Evolutionary conservation across 2,329 filamentous ascomycete genomes (phyloP).

Genomic region (Orbilia oligospora): DNA sequence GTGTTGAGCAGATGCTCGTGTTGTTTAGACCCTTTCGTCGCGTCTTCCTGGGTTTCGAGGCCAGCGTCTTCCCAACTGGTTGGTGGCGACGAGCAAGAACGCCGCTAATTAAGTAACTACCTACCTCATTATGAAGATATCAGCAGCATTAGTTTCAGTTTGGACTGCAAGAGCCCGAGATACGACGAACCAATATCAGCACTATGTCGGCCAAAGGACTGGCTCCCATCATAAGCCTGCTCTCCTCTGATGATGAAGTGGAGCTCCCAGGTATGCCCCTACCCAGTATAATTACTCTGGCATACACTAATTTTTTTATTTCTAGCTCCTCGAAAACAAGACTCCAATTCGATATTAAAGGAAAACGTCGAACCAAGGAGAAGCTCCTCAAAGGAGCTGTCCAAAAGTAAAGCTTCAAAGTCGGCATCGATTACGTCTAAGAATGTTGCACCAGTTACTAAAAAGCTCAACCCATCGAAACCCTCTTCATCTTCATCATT

Average conservation of each 20-base stretch:
- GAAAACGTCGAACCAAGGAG: constrained; percentile 40
- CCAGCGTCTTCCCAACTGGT: too few species aligned
- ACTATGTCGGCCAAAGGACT: constrained; percentile 31
- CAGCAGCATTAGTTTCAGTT: neutral
- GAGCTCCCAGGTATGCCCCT: constrained; percentile 21
- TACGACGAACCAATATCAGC: neutral
- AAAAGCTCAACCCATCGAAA: neutral
- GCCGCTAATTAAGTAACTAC: neutral
- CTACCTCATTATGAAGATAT: constrained; percentile 25
- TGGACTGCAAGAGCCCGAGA: neutral
- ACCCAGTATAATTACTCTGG: neutral
- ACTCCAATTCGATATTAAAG: constrained; percentile 14
- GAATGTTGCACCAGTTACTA: neutral
- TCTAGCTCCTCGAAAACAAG: constrained; percentile 35
- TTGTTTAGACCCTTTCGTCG: constrained; percentile 41
- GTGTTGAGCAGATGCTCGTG: constrained; percentile 7
- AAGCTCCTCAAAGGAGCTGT: constrained; percentile 13
- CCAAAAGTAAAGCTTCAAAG: neutral
- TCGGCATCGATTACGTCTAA: neutral
- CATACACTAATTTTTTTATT: neutral
- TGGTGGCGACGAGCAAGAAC: constrained; percentile 2
- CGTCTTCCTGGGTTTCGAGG: constrained; percentile 18
- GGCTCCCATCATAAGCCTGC: constrained; percentile 42
- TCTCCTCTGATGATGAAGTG: constrained; percentile 36
- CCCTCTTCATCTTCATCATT: neutral